Evolutionary conservation across 257 asterid genomes (phyloP).

Genomic region (Gardenia jasminoides): DNA sequence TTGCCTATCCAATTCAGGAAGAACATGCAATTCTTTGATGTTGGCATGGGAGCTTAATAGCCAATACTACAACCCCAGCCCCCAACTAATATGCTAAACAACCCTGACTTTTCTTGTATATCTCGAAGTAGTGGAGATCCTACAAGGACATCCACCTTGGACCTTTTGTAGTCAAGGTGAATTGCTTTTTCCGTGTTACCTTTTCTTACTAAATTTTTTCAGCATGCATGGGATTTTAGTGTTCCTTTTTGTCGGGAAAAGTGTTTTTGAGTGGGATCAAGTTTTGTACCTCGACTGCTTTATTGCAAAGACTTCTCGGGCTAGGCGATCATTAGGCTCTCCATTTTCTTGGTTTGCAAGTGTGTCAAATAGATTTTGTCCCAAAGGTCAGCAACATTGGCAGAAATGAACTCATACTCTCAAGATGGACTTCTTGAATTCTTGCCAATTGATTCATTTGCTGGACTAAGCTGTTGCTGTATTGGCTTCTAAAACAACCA

Average conservation of each 20-base stretch:
- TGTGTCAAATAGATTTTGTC: background rate
- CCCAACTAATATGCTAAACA: background rate
- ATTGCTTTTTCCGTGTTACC: background rate
- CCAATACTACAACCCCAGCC: background rate
- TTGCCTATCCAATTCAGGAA: background rate
- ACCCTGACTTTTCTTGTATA: background rate
- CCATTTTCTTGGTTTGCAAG: background rate
- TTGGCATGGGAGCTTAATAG: background rate
- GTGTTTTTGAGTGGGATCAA: constrained; percentile 7
- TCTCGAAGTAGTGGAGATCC: constrained; percentile 6
- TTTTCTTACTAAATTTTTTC: background rate
- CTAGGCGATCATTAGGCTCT: background rate
- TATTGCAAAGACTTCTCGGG: background rate
- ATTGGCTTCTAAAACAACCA: background rate
- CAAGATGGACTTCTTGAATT: background rate
- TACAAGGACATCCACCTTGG: background rate
- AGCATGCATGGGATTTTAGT: background rate
- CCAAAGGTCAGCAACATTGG: background rate
- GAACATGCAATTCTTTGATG: no score
- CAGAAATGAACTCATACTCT: background rate
- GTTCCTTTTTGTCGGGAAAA: background rate
- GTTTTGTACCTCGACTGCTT: background rate
- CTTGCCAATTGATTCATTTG: background rate
- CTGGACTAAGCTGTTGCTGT: background rate
- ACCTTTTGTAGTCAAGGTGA: constrained; percentile 5